phyloP scores from a whole-genome alignment of 2,329 filamentous ascomycete genomes.

The Sclerotinia nivalis region DNA sequence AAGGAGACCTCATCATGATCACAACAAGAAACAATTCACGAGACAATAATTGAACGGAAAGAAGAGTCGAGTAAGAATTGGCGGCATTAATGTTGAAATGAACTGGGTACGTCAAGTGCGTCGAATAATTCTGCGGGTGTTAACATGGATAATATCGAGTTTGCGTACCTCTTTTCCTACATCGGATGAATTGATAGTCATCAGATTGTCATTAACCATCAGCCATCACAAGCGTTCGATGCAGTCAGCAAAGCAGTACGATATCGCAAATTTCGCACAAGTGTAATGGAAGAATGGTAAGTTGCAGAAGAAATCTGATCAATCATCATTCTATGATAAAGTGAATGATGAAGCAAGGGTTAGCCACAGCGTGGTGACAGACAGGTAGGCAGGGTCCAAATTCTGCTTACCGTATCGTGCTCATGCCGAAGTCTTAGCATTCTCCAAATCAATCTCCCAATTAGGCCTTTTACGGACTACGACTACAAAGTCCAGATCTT shows the following conservation, averaged over 20 bases:
- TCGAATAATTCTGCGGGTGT: constrained; percentile 16
- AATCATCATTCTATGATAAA: neutral
- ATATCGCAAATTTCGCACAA: neutral
- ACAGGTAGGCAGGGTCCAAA: neutral
- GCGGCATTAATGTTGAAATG: neutral
- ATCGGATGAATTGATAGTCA: constrained; percentile 20
- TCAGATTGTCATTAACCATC: constrained; percentile 5
- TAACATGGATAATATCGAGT: constrained; percentile 10
- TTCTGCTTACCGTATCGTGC: neutral
- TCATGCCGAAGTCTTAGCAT: neutral
- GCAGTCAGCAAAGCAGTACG: constrained; percentile 22
- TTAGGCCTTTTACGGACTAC: neutral
- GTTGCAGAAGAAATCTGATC: constrained; percentile 18
- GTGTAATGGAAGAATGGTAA: constrained; percentile 15
- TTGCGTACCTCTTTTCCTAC: constrained; percentile 6
- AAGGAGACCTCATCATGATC: neutral
- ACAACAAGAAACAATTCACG: neutral
- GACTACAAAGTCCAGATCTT: neutral
- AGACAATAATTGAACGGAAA: neutral
- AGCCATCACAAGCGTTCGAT: constrained; percentile 12
- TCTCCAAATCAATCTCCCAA: neutral
- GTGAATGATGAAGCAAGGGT: neutral
- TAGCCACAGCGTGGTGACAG: neutral
- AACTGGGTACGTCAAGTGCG: constrained; percentile 11
- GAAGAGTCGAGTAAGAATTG: neutral